phyloP scores from a whole-genome alignment of 192 early-diverging fungal species.

The Linnemannia schmuckeri region DNA sequence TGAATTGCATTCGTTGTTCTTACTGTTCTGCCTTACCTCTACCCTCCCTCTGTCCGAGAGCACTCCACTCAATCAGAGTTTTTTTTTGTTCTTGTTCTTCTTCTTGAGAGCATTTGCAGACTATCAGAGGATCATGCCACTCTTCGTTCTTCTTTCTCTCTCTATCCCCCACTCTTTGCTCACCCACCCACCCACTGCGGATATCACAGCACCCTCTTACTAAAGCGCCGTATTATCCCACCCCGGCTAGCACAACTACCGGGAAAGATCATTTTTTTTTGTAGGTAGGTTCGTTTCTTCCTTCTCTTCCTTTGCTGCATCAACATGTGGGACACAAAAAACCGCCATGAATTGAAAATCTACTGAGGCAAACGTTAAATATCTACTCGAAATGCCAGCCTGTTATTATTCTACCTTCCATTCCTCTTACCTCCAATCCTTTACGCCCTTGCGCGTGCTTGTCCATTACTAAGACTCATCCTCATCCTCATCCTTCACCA shows the following conservation, averaged over 20 bases:
- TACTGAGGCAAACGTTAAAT: background rate
- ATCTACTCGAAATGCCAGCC: background rate
- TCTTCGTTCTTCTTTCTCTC: background rate
- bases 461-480: background rate
- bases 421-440: background rate
- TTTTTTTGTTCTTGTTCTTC: background rate
- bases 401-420: no score
- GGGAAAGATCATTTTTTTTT: background rate
- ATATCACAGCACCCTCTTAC: background rate
- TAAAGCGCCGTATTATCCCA: background rate
- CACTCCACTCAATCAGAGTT: background rate
- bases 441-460: slow-evolving; percentile 9
- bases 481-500: background rate
- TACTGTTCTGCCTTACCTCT: background rate
- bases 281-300: background rate
- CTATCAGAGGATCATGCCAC: slow-evolving; percentile 2
- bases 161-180: background rate
- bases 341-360: background rate
- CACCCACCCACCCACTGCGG: background rate
- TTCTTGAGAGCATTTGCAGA: slow-evolving; percentile 4
- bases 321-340: slow-evolving; percentile 8
- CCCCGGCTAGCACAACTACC: background rate
- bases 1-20: background rate
- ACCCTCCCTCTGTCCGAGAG: background rate
- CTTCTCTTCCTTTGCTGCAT: background rate